These are phyloP conservation scores for Chrysochromulina tobinii DNA, from an alignment of 78 protist genomes.

Conservation along the genomic window DNA sequence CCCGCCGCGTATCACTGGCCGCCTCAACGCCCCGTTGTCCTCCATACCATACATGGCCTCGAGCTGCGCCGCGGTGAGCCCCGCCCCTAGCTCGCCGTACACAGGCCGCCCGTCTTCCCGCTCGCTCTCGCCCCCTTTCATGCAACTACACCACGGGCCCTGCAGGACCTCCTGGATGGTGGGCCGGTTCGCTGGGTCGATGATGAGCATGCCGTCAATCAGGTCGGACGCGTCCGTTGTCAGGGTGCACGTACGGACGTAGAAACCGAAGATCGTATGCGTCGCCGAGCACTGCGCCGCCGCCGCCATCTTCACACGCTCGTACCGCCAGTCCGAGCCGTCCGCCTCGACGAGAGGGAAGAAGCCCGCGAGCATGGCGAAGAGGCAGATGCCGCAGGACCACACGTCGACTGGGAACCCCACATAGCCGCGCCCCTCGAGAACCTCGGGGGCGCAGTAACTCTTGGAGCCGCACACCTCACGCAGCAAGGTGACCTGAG, in stretches of 20 bases:
- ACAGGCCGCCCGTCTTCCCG: no score
- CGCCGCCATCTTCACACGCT: neutral
- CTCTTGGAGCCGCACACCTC: slow-evolving; percentile 59
- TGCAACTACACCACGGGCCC: neutral
- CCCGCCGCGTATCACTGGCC: no score
- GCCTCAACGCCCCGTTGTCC: no score
- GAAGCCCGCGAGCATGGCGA: slow-evolving; percentile 30
- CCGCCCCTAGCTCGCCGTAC: no score
- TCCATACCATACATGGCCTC: no score
- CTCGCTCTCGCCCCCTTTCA: no score
- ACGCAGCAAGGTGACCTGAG: neutral
- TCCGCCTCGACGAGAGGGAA: slow-evolving; percentile 3
- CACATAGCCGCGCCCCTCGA: slow-evolving; percentile 47
- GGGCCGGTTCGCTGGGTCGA: neutral
- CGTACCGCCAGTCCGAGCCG: neutral
- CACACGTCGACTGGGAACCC: slow-evolving; percentile 73
- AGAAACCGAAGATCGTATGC: neutral
- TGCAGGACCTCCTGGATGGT: neutral
- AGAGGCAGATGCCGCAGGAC: slow-evolving; percentile 63
- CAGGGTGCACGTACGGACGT: neutral
- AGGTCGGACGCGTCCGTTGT: neutral
- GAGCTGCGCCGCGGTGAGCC: no score
- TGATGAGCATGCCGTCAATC: neutral
- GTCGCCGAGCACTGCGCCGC: neutral
- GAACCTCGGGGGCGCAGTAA: slow-evolving; percentile 59